Conservation (phyloP, 1,284 basidiomycete genomes). For the Flammula alnicola region DNA sequence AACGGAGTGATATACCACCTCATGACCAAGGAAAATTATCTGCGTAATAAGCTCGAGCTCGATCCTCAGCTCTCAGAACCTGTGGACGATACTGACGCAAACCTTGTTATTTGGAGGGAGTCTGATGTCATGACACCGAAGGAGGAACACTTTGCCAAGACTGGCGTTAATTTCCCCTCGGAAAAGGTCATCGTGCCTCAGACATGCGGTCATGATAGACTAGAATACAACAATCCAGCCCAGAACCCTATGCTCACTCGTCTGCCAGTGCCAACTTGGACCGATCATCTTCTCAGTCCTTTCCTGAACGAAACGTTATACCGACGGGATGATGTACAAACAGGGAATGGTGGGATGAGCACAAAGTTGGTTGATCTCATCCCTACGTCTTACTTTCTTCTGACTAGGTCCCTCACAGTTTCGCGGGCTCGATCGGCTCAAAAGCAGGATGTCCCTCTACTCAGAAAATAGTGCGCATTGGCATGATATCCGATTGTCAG, state of each 20-base stretch:
- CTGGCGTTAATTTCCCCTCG: conserved; percentile 29
- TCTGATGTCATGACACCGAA: conserved; percentile 61
- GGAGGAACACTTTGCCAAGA: conserved; percentile 48
- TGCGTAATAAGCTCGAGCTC: conserved; percentile 57
- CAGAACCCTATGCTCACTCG: conserved; percentile 58
- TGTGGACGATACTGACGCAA: conserved; percentile 48
- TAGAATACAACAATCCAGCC: conserved; percentile 68
- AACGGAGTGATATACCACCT: conserved; percentile 77
- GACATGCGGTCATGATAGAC: conserved; percentile 71
- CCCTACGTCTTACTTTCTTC: conserved; percentile 11
- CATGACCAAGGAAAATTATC: conserved; percentile 74
- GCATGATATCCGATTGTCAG: conserved; percentile 14
- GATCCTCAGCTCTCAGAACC: conserved; percentile 52
- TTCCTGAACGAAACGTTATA: conserved; percentile 38
- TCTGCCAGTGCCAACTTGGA: conserved; percentile 31
- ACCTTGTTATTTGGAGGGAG: conserved; percentile 75
- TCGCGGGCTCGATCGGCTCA: conserved; percentile 67
- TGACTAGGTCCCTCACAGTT: conserved; percentile 47
- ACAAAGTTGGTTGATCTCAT: conserved; percentile 50
- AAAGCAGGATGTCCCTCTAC: conserved; percentile 76
- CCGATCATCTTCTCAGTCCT: conserved; percentile 38
- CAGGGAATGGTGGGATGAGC: conserved; percentile 52
- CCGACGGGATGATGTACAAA: conserved; percentile 62
- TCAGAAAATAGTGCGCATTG: conserved; percentile 78
- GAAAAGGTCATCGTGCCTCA: conserved; percentile 32